phyloP scores from a whole-genome alignment of 2,329 filamentous ascomycete species.

The Escovopsis sp. region DNA sequence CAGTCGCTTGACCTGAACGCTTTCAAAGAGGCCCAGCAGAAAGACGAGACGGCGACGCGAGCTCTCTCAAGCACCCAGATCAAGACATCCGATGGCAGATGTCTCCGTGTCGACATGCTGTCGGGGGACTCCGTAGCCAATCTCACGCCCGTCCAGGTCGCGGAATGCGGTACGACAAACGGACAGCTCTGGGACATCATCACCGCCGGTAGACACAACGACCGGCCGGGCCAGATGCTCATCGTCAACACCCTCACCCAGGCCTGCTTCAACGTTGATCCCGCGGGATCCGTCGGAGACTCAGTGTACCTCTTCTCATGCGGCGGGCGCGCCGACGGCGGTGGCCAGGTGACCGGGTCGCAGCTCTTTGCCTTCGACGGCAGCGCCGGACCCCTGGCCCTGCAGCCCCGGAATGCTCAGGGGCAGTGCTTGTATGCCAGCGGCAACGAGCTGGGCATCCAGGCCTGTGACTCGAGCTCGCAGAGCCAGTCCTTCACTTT shows the following conservation, averaged over 20 bases:
- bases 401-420: slow-evolving; percentile 30
- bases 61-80: slow-evolving; percentile 30
- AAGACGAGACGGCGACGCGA: slow-evolving; percentile 28
- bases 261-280: slow-evolving; percentile 45
- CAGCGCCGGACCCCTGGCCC: slow-evolving; percentile 23
- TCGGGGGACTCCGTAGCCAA: slow-evolving; percentile 35
- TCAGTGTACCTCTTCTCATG: slow-evolving; percentile 44
- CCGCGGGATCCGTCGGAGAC: slow-evolving; percentile 32
- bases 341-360: slow-evolving; percentile 33
- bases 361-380: slow-evolving; percentile 36
- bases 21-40: slow-evolving; percentile 29
- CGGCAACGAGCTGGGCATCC: slow-evolving; percentile 28
- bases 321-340: slow-evolving; percentile 40
- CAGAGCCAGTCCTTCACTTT: slow-evolving; percentile 28
- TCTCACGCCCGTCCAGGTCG: slow-evolving; percentile 30
- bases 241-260: slow-evolving; percentile 42
- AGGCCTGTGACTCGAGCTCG: slow-evolving; percentile 25
- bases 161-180: slow-evolving; percentile 25
- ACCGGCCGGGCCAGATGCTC: slow-evolving; percentile 30
- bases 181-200: slow-evolving; percentile 34
- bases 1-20: slow-evolving; percentile 27
- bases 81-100: slow-evolving; percentile 28
- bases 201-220: slow-evolving; percentile 35
- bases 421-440: slow-evolving; percentile 33
- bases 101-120: slow-evolving; percentile 30